phyloP scores from a whole-genome alignment of 2,329 filamentous ascomycete species.

The Aaosphaeria arxii region DNA sequence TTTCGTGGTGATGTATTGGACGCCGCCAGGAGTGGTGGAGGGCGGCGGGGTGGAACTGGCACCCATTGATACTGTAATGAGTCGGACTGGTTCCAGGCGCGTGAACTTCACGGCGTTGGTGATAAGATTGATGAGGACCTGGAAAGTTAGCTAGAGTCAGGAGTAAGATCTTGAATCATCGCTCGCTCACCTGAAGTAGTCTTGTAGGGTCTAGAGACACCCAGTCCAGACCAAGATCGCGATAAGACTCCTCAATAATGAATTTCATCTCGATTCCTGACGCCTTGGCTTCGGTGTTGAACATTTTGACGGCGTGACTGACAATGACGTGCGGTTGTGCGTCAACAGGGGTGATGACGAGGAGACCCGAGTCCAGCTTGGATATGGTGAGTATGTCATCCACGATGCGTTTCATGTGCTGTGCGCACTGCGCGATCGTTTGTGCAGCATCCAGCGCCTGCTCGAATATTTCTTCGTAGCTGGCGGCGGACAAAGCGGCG shows the following conservation, averaged over 20 bases:
- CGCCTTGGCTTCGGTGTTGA: slow-evolving; percentile 32
- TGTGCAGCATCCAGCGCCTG: slow-evolving; percentile 34
- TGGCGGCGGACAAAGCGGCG: slow-evolving; percentile 11
- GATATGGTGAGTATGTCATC: slow-evolving; percentile 46
- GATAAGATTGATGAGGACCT: slow-evolving; percentile 26
- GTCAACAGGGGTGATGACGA: slow-evolving; percentile 40
- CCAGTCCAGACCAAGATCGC: slow-evolving; percentile 34
- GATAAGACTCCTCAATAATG: slow-evolving; percentile 35
- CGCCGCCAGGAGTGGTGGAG: slow-evolving; percentile 25
- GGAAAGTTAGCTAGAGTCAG: slow-evolving; percentile 4
- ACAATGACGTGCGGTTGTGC: slow-evolving; percentile 34
- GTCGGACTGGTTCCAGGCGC: slow-evolving; percentile 24
- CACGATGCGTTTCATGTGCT: slow-evolving; percentile 47
- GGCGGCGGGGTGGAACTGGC: slow-evolving; percentile 28
- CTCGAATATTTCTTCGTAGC: too few species aligned
- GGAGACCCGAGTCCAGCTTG: slow-evolving; percentile 43
- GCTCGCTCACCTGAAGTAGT: slow-evolving; percentile 8
- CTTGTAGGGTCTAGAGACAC: slow-evolving; percentile 41
- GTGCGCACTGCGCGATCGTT: slow-evolving; percentile 43
- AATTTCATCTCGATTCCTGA: slow-evolving; percentile 24
- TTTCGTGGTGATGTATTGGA: slow-evolving; percentile 28
- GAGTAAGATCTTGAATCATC: too few species aligned
- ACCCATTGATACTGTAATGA: slow-evolving; percentile 37
- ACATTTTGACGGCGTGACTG: slow-evolving; percentile 35
- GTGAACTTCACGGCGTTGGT: slow-evolving; percentile 35